Evolutionary conservation across 2,329 filamentous ascomycete genomes (phyloP), one percentile per base, ranked within the genome.

Genomic region (Amauroascus niger): DNA sequence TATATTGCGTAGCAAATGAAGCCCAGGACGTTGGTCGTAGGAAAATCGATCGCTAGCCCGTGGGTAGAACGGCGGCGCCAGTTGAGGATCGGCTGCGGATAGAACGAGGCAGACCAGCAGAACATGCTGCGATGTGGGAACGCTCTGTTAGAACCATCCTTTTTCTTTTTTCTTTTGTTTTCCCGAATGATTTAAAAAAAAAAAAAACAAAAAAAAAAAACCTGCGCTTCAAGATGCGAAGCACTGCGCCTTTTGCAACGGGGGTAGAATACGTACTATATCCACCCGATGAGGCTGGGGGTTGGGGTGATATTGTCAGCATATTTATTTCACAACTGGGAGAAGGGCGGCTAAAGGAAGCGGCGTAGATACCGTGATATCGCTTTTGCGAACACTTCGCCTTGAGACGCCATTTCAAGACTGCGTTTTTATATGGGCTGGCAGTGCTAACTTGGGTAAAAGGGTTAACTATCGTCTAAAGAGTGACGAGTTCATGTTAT

Each of bases 21-120:
- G 1, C 80, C 79, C 20, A 78, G 79, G 58, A 84, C 81, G 41
- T 74, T 88, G 62, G 86, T 79, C 26, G 71, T 85, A 9, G 88
- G 88, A 64, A 94, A 96, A 68, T 96, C 90, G 59, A 95, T 84
- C 0, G 88, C 87, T 3, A 91, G 83, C 39, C 93, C 93, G 18
- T 81, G 78, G 3, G 90, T 96, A 7, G 87, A 86, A 54, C 81
- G 80, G 52, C 88, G 84, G 28, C 75, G 76, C 67, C 78, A 84
- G 76, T 96, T 97, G 58, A 88, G 79, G 57, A 94, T 71, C 6
- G 86, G 82, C 67, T 97, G 93, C 1, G 91, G 90, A 68, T 97
- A 97, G 73, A 96, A 97, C 14, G 88, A 95, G 14, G 84, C 72
- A 11, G 87, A 91, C 91, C 91, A 93, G 69, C 79, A 82, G 47